A percentile compares a stretch with the other conserved stretches of the same genome.
These are phyloP conservation scores for Phaeosphaeriaceae sp. DNA, from an alignment of 2,329 filamentous ascomycete species.

Conservation along the genomic window DNA sequence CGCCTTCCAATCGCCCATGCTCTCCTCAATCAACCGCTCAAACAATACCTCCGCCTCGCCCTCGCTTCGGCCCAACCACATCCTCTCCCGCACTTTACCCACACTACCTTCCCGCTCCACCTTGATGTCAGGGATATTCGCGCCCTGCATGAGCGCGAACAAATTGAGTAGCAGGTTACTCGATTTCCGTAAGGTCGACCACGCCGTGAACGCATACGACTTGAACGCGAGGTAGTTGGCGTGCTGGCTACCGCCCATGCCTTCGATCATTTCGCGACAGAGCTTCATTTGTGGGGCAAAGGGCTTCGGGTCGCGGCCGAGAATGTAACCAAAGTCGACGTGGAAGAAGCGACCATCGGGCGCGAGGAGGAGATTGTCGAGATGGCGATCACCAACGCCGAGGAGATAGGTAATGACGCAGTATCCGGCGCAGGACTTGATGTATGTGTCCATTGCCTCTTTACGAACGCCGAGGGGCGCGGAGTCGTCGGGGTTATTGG, in stretches of 20 bases:
- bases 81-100: slow-evolving; percentile 91
- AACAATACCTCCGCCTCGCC: slow-evolving; percentile 91
- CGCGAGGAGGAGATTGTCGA: slow-evolving; percentile 91
- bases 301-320: slow-evolving; percentile 95
- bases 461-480: slow-evolving; percentile 87
- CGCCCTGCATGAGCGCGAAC: slow-evolving; percentile 96
- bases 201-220: slow-evolving; percentile 94
- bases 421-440: slow-evolving; percentile 95
- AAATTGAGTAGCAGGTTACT: slow-evolving; percentile 92
- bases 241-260: slow-evolving; percentile 87
- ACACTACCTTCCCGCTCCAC: slow-evolving; percentile 94
- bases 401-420: slow-evolving; percentile 98
- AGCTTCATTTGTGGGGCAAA: slow-evolving; percentile 98
- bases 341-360: slow-evolving; percentile 97
- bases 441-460: slow-evolving; percentile 92
- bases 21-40: slow-evolving; percentile 89
- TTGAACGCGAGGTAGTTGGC: slow-evolving; percentile 89
- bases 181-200: slow-evolving; percentile 87
- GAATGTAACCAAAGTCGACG: slow-evolving; percentile 97
- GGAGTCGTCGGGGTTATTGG: slow-evolving; percentile 85
- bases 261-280: slow-evolving; percentile 97
- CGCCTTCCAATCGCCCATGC: slow-evolving; percentile 80
- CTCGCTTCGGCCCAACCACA: slow-evolving; percentile 89
- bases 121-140: slow-evolving; percentile 94
- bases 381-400: slow-evolving; percentile 92